A percentile compares a stretch with the other conserved stretches of the same genome.
Conservation (phyloP, 78 protist genomes). For the Blattamonas nauphoetae region DNA sequence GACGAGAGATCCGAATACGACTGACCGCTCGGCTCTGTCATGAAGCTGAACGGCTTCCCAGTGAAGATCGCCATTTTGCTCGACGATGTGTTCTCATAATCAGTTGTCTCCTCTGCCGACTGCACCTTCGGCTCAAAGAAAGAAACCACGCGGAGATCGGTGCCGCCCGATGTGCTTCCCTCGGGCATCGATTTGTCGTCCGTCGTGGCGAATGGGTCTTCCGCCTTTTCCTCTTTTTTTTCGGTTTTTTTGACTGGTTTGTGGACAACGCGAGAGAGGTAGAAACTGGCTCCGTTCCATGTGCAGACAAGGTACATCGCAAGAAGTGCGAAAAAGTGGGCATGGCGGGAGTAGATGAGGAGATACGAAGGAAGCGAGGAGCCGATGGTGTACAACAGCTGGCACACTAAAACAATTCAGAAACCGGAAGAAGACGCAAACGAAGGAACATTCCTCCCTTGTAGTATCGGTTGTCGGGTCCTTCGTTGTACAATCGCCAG, state of each 20-base stretch:
- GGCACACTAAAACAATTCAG: background rate
- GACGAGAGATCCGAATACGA: too few relatives aligned
- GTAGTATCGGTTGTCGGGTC: background rate
- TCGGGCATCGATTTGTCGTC: too few relatives aligned
- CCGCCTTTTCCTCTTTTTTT: background rate
- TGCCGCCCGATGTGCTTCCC: too few relatives aligned
- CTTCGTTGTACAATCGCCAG: background rate
- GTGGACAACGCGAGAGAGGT: background rate
- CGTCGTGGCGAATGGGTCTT: too few relatives aligned
- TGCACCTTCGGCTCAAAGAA: too few relatives aligned
- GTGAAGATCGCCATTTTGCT: too few relatives aligned
- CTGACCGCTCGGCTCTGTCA: too few relatives aligned
- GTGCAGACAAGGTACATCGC: background rate
- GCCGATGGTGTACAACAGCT: background rate
- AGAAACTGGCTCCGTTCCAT: background rate
- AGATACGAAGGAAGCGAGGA: background rate
- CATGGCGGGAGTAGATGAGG: background rate
- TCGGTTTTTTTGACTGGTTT: background rate
- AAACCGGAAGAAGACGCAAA: background rate
- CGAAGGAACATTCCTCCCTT: background rate
- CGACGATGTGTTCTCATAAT: too few relatives aligned
- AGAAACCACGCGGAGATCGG: too few relatives aligned
- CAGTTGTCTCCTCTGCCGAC: too few relatives aligned
- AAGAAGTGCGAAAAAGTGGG: background rate
- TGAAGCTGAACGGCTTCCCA: too few relatives aligned